Evolutionary conservation across 345 rosid genomes (phyloP).

Genomic region (Brassica cretica): DNA sequence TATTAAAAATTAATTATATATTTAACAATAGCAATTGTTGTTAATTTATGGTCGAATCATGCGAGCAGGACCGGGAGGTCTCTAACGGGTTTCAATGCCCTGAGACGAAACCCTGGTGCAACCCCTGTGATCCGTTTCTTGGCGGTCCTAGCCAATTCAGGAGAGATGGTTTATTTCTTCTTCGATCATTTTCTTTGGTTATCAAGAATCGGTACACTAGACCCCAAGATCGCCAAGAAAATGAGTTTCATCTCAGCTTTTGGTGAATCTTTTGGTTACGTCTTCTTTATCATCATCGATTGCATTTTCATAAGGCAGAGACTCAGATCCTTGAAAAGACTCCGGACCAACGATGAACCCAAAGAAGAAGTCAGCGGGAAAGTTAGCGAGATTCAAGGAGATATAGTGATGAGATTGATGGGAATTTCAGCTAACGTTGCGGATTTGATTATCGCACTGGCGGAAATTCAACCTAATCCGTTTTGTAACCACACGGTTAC

Average conservation of each 20-base stretch:
- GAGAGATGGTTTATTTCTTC: slow-evolving; percentile 95
- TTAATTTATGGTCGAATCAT: neutral
- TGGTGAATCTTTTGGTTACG: slow-evolving; percentile 94
- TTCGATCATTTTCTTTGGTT: slow-evolving; percentile 96
- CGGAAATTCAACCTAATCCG: slow-evolving; percentile 87
- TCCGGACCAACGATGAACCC: slow-evolving; percentile 35
- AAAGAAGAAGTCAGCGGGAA: slow-evolving; percentile 32
- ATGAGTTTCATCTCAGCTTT: slow-evolving; percentile 96
- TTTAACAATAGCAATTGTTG: neutral
- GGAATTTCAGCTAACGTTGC: slow-evolving; percentile 85
- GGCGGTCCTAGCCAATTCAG: slow-evolving; percentile 75
- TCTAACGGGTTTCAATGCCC: slow-evolving; percentile 87
- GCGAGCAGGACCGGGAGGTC: slow-evolving; percentile 66
- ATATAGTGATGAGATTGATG: slow-evolving; percentile 83
- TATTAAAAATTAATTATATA: neutral
- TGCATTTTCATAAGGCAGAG: slow-evolving; percentile 62
- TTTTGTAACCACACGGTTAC: slow-evolving; percentile 73
- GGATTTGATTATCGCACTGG: slow-evolving; percentile 77
- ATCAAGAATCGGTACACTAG: slow-evolving; percentile 80
- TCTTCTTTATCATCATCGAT: slow-evolving; percentile 73
- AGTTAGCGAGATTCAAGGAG: slow-evolving; percentile 52
- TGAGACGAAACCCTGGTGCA: slow-evolving; percentile 71
- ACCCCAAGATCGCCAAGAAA: slow-evolving; percentile 58
- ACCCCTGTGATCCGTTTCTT: slow-evolving; percentile 50
- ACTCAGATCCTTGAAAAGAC: slow-evolving; percentile 48